Conservation (phyloP, 148 eudicot genomes). For the Cornus florida region DNA sequence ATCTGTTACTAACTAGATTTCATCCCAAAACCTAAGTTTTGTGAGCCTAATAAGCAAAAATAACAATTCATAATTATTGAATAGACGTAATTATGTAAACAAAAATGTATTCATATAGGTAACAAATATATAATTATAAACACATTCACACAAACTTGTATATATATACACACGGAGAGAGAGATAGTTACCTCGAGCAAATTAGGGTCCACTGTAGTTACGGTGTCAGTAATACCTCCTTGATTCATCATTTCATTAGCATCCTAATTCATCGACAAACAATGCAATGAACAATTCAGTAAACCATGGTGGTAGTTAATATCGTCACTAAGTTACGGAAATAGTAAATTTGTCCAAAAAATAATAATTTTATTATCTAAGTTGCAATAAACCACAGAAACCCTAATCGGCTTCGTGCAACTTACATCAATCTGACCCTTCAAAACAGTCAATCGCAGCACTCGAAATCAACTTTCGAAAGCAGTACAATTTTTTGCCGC, state of each 20-base stretch:
- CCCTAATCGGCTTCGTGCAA: slow-evolving; percentile 3
- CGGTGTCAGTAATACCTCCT: slow-evolving; percentile 37
- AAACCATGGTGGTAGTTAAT: not conserved
- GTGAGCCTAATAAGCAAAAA: too few species aligned
- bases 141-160: too few species aligned
- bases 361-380: not conserved
- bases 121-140: too few species aligned
- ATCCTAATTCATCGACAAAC: slow-evolving; percentile 33
- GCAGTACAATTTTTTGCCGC: not conserved
- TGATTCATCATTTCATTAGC: slow-evolving; percentile 42
- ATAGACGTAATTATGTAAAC: too few species aligned
- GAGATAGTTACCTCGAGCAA: slow-evolving; percentile 30
- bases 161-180: not conserved
- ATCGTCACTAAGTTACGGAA: not conserved
- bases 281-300: not conserved
- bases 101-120: too few species aligned
- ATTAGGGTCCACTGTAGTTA: slow-evolving; percentile 45
- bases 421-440: slow-evolving; percentile 13
- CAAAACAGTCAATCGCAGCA: slow-evolving; percentile 1
- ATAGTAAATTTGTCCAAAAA: too few species aligned
- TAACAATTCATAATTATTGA: too few species aligned
- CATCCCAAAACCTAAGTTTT: not conserved
- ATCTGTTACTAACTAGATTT: not conserved
- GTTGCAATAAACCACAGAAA: not conserved
- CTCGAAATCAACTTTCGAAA: slow-evolving; percentile 1